Percentiles rank a stretch among this genome's conserved stretches.
Evolutionary conservation across 2,329 filamentous ascomycete genomes (phyloP).

Genomic region (Tolypocladium cylindrosporum): DNA sequence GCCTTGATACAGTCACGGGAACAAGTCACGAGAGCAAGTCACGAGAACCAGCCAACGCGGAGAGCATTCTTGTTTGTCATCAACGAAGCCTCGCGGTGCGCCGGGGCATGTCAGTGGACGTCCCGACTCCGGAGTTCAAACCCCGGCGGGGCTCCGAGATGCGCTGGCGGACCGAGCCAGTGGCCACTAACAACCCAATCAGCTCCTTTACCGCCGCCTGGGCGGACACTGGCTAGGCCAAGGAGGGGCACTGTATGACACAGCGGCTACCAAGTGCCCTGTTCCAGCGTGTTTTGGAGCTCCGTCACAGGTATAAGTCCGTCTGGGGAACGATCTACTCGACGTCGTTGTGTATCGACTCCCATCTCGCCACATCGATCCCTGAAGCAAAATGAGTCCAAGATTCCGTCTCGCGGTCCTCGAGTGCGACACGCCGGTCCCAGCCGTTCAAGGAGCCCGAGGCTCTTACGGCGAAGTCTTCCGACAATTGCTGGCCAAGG

Average conservation of each 20-base stretch:
- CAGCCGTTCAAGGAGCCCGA: conserved; percentile 12
- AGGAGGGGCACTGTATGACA: neutral
- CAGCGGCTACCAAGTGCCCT: too few species aligned
- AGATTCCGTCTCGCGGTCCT: conserved; percentile 14
- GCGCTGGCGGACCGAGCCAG: neutral
- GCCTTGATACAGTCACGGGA: neutral
- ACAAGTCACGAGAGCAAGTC: neutral
- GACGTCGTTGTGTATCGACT: neutral
- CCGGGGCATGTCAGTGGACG: neutral
- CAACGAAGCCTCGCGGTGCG: neutral
- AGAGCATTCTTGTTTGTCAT: neutral
- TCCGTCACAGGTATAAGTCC: neutral
- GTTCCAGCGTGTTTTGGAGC: too few species aligned
- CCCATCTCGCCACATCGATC: neutral
- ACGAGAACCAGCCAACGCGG: neutral
- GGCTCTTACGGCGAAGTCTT: conserved; percentile 22
- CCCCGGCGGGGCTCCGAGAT: neutral
- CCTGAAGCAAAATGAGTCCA: neutral
- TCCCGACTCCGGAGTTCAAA: neutral
- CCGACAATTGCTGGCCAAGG: conserved; percentile 14
- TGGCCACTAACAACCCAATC: neutral
- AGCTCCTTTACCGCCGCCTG: neutral
- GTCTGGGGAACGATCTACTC: neutral
- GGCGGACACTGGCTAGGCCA: neutral
- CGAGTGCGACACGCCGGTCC: conserved; percentile 22